Percentiles rank a stretch among this genome's conserved stretches.
Evolutionary conservation across 2,329 filamentous ascomycete species (phyloP).

Genomic region (Elsinoe necatrix): DNA sequence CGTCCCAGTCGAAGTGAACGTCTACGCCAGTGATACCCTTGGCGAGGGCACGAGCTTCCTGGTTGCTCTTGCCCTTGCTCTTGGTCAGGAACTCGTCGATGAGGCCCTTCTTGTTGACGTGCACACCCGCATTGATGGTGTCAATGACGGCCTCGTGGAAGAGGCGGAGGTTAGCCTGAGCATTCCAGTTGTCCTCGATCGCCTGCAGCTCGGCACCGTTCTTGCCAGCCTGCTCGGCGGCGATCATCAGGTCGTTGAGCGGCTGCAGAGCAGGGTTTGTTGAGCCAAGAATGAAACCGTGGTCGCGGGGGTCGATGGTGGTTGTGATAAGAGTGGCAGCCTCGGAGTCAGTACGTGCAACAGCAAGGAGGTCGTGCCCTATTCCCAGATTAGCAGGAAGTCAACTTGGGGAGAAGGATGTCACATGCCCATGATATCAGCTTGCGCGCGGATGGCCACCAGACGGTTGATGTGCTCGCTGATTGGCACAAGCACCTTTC

Average conservation of each 20-base stretch:
- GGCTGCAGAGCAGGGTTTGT: constrained; percentile 81
- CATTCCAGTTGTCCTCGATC: constrained; percentile 83
- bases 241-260: constrained; percentile 82
- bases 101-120: constrained; percentile 60
- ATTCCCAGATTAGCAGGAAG: background rate
- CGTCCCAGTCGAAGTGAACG: constrained; percentile 90
- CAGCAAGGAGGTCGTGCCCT: constrained; percentile 76
- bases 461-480: constrained; percentile 97
- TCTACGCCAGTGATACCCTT: constrained; percentile 68
- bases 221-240: constrained; percentile 76
- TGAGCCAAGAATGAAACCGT: constrained; percentile 80
- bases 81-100: constrained; percentile 58
- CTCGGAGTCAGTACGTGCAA: constrained; percentile 94
- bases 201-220: constrained; percentile 70
- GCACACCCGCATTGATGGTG: constrained; percentile 61
- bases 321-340: constrained; percentile 94
- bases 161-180: constrained; percentile 70
- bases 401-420: background rate
- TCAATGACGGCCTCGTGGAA: constrained; percentile 86
- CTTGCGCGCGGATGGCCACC: constrained; percentile 92
- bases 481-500: constrained; percentile 94
- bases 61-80: constrained; percentile 75
- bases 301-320: constrained; percentile 91
- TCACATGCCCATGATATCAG: constrained; percentile 86
- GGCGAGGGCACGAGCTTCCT: constrained; percentile 72